A percentile compares a stretch with the other conserved stretches of the same genome.
These are phyloP conservation scores for Carallia pectinifolia DNA, from an alignment of 345 rosid species.

Conservation along the genomic window DNA sequence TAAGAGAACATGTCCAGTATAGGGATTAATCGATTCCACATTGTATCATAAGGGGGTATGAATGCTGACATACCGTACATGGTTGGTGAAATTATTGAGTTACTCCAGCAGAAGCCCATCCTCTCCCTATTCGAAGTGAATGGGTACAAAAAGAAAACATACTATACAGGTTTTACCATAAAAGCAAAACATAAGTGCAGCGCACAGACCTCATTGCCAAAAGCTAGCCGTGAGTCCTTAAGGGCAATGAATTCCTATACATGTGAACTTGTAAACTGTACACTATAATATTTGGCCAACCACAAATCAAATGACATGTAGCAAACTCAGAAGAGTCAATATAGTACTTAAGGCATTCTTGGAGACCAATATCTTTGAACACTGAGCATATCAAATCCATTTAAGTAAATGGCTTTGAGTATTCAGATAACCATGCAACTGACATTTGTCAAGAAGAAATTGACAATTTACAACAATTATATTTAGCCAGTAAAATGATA, in stretches of 20 bases:
- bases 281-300: constrained; percentile 14
- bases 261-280: background rate
- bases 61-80: constrained; percentile 99
- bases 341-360: constrained; percentile 13
- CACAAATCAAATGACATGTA: constrained; percentile 5
- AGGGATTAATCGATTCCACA: constrained; percentile 54
- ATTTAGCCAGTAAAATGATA: background rate
- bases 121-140: constrained; percentile 91
- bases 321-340: constrained; percentile 16
- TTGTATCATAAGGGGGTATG: constrained; percentile 56
- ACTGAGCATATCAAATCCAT: background rate
- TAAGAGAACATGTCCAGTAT: constrained; percentile 36
- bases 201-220: constrained; percentile 23
- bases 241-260: background rate
- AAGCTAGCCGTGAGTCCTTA: constrained; percentile 19
- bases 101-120: constrained; percentile 99
- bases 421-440: background rate
- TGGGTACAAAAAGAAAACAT: constrained; percentile 55
- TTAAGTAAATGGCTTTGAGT: background rate
- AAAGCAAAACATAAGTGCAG: constrained; percentile 26
- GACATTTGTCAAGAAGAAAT: background rate
- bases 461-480: background rate
- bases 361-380: constrained; percentile 6
- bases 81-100: constrained; percentile 76
- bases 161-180: constrained; percentile 47